These are phyloP conservation scores for Linum tenue DNA, from an alignment of 345 rosid genomes.

Conservation along the genomic window DNA sequence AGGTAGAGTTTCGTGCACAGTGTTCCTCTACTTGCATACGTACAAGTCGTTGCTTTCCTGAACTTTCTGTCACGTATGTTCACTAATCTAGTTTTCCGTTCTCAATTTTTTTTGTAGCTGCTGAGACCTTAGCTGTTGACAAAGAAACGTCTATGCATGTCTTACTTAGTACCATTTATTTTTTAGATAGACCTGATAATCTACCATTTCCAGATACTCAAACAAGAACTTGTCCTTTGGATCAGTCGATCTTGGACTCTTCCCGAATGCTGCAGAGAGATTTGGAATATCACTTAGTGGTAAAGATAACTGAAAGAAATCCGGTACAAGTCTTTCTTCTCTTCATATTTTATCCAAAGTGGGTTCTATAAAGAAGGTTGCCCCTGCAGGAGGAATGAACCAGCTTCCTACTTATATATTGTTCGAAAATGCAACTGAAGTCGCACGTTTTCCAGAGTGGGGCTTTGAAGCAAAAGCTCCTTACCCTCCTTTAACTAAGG, in stretches of 20 bases:
- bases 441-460: slow-evolving; percentile 70
- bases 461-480: slow-evolving; percentile 49
- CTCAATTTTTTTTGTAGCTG: neutral
- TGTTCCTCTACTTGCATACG: slow-evolving; percentile 50
- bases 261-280: slow-evolving; percentile 75
- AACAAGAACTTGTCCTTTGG: slow-evolving; percentile 78
- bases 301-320: slow-evolving; percentile 7
- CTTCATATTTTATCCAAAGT: neutral
- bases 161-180: neutral
- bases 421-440: slow-evolving; percentile 67
- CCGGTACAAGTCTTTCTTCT: neutral
- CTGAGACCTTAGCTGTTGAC: slow-evolving; percentile 3
- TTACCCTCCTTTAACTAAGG: slow-evolving; percentile 59
- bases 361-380: slow-evolving; percentile 11
- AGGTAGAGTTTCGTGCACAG: slow-evolving; percentile 64
- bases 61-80: slow-evolving; percentile 67
- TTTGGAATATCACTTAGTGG: slow-evolving; percentile 86
- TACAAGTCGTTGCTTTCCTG: slow-evolving; percentile 65
- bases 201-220: slow-evolving; percentile 49
- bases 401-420: slow-evolving; percentile 84
- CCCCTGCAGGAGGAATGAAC: slow-evolving; percentile 46
- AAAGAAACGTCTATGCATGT: neutral
- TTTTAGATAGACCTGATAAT: neutral
- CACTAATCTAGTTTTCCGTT: slow-evolving; percentile 1
- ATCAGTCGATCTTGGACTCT: slow-evolving; percentile 80